These are phyloP conservation scores for Bipolaris victoriae DNA, from an alignment of 2,329 filamentous ascomycete species.

Conservation along the genomic window DNA sequence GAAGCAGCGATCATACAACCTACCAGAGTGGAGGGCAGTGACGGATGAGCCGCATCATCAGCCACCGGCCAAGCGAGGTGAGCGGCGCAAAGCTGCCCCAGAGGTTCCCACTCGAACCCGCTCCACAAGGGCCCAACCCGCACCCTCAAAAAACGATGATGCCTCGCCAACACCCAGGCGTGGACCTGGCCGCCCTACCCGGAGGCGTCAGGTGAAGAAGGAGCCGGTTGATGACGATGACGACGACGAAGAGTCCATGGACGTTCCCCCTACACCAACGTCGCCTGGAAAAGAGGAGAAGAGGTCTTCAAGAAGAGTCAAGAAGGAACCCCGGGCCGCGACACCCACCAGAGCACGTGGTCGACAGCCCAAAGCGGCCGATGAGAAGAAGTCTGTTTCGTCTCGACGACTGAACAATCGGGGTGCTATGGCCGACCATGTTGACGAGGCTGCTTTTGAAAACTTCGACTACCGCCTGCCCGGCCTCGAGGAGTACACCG, in stretches of 20 bases:
- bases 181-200: constrained; percentile 56
- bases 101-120: constrained; percentile 43
- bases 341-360: constrained; percentile 63
- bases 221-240: constrained; percentile 39
- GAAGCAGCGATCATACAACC: constrained; percentile 92
- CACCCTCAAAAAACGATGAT: constrained; percentile 40
- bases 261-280: constrained; percentile 51
- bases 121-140: constrained; percentile 39
- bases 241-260: constrained; percentile 38
- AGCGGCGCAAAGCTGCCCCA: constrained; percentile 64
- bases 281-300: constrained; percentile 54
- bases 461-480: constrained; percentile 90
- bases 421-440: constrained; percentile 74
- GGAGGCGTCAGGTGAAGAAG: constrained; percentile 30
- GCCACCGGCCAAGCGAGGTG: constrained; percentile 87
- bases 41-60: constrained; percentile 96
- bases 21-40: constrained; percentile 92
- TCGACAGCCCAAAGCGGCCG: constrained; percentile 53
- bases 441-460: constrained; percentile 90
- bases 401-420: constrained; percentile 86
- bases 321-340: constrained; percentile 49
- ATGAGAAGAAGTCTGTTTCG: constrained; percentile 71
- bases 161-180: constrained; percentile 54
- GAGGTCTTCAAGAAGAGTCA: constrained; percentile 36
- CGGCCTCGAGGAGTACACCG: constrained; percentile 81